Percentiles rank a stretch among this genome's conserved stretches.
These are phyloP conservation scores for Pythium myriotylum DNA, from an alignment of 352 stramenopile genomes.

Conservation along the genomic window DNA sequence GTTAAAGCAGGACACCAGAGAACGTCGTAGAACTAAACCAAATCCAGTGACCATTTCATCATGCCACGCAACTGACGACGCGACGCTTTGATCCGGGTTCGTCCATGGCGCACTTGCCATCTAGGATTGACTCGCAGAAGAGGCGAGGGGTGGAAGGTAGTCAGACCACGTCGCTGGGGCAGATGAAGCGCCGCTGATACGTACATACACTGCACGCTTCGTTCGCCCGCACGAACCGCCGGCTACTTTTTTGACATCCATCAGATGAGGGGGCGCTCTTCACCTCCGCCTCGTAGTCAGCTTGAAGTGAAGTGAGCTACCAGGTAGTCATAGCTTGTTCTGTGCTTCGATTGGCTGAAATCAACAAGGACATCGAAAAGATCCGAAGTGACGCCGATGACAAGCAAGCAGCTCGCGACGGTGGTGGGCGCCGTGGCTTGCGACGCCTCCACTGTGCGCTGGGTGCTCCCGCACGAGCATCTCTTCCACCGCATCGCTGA, in stretches of 20 bases:
- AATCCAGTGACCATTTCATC: not conserved
- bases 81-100: not conserved
- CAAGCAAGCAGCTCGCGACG: slow-evolving; percentile 25
- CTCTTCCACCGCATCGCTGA: slow-evolving; percentile 54
- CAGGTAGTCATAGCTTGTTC: not conserved
- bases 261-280: not conserved
- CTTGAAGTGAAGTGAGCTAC: not conserved
- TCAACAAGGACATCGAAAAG: not conserved
- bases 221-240: not conserved
- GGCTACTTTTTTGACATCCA: slow-evolving; percentile 3
- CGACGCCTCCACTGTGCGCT: slow-evolving; percentile 33
- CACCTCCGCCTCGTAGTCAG: not conserved
- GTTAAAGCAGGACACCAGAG: not conserved
- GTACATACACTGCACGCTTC: not conserved
- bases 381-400: slow-evolving; percentile 4
- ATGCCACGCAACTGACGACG: not conserved
- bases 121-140: slow-evolving; percentile 3
- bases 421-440: slow-evolving; percentile 47
- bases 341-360: slow-evolving; percentile 7
- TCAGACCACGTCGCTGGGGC: slow-evolving; percentile 7
- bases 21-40: not conserved
- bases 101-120: not conserved
- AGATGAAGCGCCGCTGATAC: slow-evolving; percentile 4
- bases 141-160: not conserved
- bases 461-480: slow-evolving; percentile 57